Evolutionary conservation across 2,329 filamentous ascomycete species (phyloP).

Genomic region (Beauveria sp.): DNA sequence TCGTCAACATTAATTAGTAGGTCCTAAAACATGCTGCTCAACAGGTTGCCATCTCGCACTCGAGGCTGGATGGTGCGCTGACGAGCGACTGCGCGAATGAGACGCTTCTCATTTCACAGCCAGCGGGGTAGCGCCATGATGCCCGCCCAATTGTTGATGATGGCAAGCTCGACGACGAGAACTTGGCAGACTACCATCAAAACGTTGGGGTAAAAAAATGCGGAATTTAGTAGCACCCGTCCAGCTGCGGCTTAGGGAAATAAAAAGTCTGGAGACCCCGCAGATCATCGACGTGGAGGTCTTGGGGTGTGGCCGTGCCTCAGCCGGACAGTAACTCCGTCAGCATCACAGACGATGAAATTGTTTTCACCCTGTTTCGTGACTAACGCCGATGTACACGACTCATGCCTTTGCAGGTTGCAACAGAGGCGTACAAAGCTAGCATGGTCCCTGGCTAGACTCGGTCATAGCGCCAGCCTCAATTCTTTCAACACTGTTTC

Average conservation of each 20-base stretch:
- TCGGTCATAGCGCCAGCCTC: not conserved
- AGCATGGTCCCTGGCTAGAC: not conserved
- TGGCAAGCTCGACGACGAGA: not conserved
- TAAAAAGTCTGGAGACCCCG: slow-evolving; percentile 5
- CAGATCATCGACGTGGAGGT: slow-evolving; percentile 4
- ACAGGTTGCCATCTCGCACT: too few relatives aligned
- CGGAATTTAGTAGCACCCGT: not conserved
- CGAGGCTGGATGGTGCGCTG: too few relatives aligned
- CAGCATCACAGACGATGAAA: too few relatives aligned
- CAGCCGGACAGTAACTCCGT: too few relatives aligned
- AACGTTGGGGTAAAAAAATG: not conserved
- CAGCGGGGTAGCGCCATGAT: not conserved
- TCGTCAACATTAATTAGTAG: too few relatives aligned
- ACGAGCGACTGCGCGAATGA: not conserved
- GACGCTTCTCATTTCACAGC: not conserved
- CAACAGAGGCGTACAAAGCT: too few relatives aligned
- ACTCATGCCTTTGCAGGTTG: not conserved
- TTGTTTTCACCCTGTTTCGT: not conserved
- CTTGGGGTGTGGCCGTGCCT: not conserved
- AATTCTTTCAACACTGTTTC: not conserved
- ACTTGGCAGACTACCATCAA: not conserved
- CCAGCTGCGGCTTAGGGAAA: not conserved
- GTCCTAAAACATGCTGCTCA: too few relatives aligned
- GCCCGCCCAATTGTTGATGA: not conserved
- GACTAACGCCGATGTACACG: not conserved